A percentile compares a stretch with the other conserved stretches of the same genome.
Evolutionary conservation across 2,329 filamentous ascomycete genomes (phyloP).

Genomic region (Geoglossum cookeanum): DNA sequence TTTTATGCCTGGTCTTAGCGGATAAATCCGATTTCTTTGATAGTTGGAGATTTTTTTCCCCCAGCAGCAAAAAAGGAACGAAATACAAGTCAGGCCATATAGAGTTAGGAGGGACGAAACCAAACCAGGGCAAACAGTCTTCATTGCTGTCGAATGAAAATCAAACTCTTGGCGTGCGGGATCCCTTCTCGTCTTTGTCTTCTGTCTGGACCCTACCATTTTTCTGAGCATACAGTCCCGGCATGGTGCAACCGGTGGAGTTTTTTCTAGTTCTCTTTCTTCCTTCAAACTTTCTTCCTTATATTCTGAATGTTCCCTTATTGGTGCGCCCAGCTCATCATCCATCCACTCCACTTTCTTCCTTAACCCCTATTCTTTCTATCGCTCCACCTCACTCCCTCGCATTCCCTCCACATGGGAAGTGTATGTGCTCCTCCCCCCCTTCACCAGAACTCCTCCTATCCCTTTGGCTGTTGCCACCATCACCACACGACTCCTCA

Average conservation of each 20-base stretch:
- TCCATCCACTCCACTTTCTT: not conserved
- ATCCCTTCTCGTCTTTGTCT: not conserved
- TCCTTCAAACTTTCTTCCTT: not conserved
- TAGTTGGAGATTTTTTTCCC: not conserved
- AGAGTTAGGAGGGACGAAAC: not conserved
- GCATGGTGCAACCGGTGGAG: not conserved
- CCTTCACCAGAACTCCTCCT: not conserved
- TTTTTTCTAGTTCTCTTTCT: not conserved
- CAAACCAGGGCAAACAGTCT: not conserved
- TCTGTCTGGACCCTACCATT: not conserved
- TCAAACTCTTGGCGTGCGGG: not conserved
- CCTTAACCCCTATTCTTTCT: not conserved
- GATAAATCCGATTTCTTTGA: not conserved
- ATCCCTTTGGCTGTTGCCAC: not conserved
- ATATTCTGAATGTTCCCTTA: not conserved
- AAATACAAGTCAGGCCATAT: not conserved
- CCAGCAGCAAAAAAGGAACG: not conserved
- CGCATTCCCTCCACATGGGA: not conserved
- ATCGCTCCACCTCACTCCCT: not conserved
- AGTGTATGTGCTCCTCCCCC: not conserved
- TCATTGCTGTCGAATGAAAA: not conserved
- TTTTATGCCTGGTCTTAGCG: not conserved
- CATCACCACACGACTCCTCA: not conserved
- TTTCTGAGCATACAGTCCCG: slow-evolving; percentile 1
- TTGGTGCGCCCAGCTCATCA: not conserved